phyloP scores from a whole-genome alignment of 2,329 filamentous ascomycete genomes.

The Elsinoe ampelina region DNA sequence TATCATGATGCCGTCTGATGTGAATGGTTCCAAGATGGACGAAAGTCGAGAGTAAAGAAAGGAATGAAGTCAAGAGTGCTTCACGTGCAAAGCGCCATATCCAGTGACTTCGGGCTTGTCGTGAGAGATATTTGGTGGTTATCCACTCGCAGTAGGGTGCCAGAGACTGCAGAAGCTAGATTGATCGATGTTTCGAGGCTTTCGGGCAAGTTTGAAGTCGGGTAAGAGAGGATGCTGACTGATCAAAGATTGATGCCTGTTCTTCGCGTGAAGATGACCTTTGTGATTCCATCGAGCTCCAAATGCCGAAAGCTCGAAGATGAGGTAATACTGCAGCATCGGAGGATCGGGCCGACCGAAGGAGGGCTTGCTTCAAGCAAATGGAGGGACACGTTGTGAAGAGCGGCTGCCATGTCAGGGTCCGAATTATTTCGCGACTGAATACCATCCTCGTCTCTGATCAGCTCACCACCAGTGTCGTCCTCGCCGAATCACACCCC shows the following conservation, averaged over 20 bases:
- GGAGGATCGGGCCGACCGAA: background rate
- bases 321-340: background rate
- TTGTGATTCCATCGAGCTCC: conserved; percentile 1
- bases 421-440: conserved; percentile 6
- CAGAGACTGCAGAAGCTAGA: too few species aligned
- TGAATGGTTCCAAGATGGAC: background rate
- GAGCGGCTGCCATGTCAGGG: background rate
- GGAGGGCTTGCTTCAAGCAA: background rate
- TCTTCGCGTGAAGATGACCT: background rate
- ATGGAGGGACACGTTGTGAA: conserved; percentile 11
- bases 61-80: background rate
- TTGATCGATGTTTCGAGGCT: too few species aligned
- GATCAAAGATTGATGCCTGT: background rate
- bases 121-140: too few species aligned
- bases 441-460: too few species aligned
- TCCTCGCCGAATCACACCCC: too few species aligned
- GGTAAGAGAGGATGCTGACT: background rate
- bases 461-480: too few species aligned
- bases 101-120: too few species aligned
- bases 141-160: too few species aligned
- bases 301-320: background rate
- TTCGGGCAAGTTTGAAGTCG: background rate
- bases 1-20: conserved; percentile 50
- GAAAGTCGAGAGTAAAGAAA: background rate
- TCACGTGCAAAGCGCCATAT: too few species aligned